phyloP scores from a whole-genome alignment of 805 yeast species.

The Debaryomyces hansenii region DNA sequence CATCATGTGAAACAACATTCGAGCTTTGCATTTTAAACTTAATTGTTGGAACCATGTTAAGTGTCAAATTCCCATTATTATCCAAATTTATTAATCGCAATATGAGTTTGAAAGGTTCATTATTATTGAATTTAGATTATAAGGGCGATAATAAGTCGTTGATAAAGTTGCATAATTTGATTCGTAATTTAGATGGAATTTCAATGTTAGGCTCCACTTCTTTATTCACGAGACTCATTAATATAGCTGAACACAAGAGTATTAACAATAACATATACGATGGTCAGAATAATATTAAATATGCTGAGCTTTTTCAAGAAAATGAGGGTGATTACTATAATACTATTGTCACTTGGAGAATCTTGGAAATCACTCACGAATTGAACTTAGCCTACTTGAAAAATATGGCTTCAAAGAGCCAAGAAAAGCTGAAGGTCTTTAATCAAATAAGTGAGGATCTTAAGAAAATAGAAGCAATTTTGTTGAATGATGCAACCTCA shows the following conservation, averaged over 20 bases:
- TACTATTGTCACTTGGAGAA: conserved; percentile 34
- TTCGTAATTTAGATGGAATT: conserved; percentile 32
- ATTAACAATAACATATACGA: conserved; percentile 26
- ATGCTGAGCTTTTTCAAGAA: conserved; percentile 27
- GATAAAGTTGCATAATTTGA: conserved; percentile 20
- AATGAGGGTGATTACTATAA: conserved; percentile 23
- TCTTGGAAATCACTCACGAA: conserved; percentile 33
- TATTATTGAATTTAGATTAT: conserved; percentile 31
- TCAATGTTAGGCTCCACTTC: conserved; percentile 26
- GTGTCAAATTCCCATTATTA: conserved; percentile 18
- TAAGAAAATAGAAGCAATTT: background rate
- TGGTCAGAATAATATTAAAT: conserved; percentile 29
- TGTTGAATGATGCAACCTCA: conserved; percentile 1
- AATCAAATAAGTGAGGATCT: background rate
- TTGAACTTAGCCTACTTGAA: conserved; percentile 25
- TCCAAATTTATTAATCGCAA: conserved; percentile 19
- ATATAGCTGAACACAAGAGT: conserved; percentile 20
- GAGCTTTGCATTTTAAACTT: conserved; percentile 34
- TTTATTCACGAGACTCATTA: conserved; percentile 26
- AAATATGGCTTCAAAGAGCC: conserved; percentile 5
- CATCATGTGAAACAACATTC: conserved; percentile 28
- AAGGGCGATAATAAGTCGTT: conserved; percentile 24
- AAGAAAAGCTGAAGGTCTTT: conserved; percentile 9
- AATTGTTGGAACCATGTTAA: conserved; percentile 27
- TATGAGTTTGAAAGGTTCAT: conserved; percentile 23